Conservation (phyloP, 1,284 basidiomycete genomes). For the Malassezia equina region DNA sequence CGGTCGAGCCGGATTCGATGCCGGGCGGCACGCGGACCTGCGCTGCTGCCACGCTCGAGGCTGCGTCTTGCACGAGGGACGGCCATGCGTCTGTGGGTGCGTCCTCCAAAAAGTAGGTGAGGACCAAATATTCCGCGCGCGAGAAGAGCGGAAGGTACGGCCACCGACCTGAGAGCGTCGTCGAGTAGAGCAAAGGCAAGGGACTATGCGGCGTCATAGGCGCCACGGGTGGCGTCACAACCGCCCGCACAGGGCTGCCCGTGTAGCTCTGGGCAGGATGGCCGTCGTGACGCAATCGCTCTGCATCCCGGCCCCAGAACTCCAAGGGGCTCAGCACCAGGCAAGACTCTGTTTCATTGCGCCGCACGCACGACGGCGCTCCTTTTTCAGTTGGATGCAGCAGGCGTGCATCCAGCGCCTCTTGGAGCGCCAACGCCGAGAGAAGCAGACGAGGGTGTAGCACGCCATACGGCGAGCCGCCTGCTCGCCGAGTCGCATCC, state of each 20-base stretch:
- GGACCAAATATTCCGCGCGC: slow-evolving; percentile 38
- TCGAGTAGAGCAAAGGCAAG: slow-evolving; percentile 32
- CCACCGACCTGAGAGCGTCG: slow-evolving; percentile 39
- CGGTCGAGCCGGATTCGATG: slow-evolving; percentile 4
- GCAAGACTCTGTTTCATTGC: slow-evolving; percentile 15
- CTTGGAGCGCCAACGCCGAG: slow-evolving; percentile 33
- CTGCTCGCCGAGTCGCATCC: slow-evolving; percentile 35
- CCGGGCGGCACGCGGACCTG: neutral
- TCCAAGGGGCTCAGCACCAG: slow-evolving; percentile 38
- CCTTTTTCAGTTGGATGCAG: neutral
- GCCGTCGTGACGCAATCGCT: slow-evolving; percentile 20
- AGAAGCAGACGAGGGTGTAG: slow-evolving; percentile 33
- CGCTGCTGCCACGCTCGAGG: neutral
- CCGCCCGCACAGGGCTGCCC: slow-evolving; percentile 12
- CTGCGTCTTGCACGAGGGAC: neutral
- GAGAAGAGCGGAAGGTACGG: slow-evolving; percentile 40
- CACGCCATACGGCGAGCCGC: slow-evolving; percentile 32
- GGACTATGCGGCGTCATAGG: slow-evolving; percentile 23
- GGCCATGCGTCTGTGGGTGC: neutral
- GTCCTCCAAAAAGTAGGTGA: slow-evolving; percentile 38
- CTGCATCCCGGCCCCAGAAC: slow-evolving; percentile 27
- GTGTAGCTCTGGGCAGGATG: slow-evolving; percentile 23
- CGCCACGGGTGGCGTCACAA: slow-evolving; percentile 19
- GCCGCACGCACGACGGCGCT: neutral
- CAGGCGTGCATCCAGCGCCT: slow-evolving; percentile 21